Percentiles rank a stretch among this genome's conserved stretches.
These are phyloP conservation scores for Fusarium marasasianum DNA, from an alignment of 2,329 filamentous ascomycete species.

Conservation along the genomic window DNA sequence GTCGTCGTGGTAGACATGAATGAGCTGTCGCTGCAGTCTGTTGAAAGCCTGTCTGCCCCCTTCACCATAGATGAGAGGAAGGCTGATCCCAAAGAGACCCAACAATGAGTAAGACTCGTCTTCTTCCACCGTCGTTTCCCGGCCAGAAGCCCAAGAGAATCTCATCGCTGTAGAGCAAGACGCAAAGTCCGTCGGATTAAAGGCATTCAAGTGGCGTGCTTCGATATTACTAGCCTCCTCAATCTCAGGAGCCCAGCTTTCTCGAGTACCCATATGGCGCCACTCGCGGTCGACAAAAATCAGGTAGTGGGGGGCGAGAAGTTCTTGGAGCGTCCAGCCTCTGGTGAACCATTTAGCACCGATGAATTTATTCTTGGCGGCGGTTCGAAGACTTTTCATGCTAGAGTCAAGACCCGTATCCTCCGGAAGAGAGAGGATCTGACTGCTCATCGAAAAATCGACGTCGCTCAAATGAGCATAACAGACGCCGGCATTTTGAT, in stretches of 20 bases:
- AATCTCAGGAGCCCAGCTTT: background rate
- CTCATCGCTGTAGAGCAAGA: background rate
- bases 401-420: background rate
- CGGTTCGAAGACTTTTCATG: background rate
- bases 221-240: background rate
- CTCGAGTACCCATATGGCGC: background rate
- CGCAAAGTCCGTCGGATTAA: background rate
- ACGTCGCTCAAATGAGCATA: background rate
- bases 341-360: background rate
- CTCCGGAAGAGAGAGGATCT: fast-evolving
- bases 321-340: background rate
- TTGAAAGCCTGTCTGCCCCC: background rate
- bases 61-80: background rate
- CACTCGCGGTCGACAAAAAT: background rate
- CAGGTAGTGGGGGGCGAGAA: background rate
- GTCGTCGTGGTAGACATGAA: background rate
- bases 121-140: background rate
- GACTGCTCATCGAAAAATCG: fast-evolving
- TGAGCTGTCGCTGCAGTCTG: background rate
- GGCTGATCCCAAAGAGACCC: background rate
- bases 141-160: background rate
- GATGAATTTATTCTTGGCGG: background rate
- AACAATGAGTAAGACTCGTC: background rate
- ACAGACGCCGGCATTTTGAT: background rate
- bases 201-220: background rate